A percentile compares a stretch with the other conserved stretches of the same genome.
These are phyloP conservation scores for Nothophytophthora sp. DNA, from an alignment of 352 stramenopile species.

Conservation along the genomic window DNA sequence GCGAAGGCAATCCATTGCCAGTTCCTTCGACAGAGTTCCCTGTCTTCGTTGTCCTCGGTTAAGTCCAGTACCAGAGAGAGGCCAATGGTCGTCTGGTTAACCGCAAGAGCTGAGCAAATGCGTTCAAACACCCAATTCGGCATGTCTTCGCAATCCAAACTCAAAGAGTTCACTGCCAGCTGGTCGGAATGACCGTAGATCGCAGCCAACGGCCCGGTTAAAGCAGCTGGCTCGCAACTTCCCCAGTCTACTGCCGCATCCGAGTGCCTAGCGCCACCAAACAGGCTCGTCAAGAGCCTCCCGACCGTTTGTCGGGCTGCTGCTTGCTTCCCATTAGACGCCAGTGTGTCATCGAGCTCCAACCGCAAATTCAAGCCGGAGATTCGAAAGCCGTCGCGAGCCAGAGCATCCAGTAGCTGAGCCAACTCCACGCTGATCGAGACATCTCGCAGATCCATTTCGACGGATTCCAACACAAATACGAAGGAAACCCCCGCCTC, in stretches of 20 bases:
- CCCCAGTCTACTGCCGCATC: background rate
- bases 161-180: background rate
- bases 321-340: background rate
- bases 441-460: background rate
- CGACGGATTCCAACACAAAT: background rate
- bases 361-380: background rate
- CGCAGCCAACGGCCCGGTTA: background rate
- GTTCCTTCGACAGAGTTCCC: background rate
- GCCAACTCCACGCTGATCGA: background rate
- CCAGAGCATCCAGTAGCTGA: background rate
- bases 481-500: background rate
- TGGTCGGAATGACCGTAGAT: background rate
- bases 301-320: constrained; percentile 2
- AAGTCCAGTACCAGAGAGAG: background rate
- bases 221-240: background rate
- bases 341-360: background rate
- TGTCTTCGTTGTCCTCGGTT: background rate
- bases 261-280: background rate
- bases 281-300: background rate
- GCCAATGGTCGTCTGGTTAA: background rate
- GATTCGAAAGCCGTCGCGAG: background rate
- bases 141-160: background rate
- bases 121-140: background rate
- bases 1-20: background rate
- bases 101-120: background rate